phyloP scores from a whole-genome alignment of 371 early-diverging fungal genomes.

The Actinomortierella ambigua region DNA sequence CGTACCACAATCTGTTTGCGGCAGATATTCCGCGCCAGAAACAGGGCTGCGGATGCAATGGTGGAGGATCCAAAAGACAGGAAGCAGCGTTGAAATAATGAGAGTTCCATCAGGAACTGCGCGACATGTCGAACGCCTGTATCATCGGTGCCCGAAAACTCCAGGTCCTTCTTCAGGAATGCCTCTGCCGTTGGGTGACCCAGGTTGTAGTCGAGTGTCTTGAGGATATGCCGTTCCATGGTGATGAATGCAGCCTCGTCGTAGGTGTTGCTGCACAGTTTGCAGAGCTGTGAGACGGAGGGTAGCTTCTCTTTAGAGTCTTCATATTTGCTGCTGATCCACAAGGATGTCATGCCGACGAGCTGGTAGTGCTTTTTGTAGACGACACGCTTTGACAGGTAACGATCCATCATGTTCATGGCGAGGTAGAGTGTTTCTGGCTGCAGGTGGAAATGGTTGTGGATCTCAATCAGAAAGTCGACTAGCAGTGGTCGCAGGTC shows the following conservation, averaged over 20 bases:
- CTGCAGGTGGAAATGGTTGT: constrained; percentile 64
- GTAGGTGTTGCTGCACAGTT: constrained; percentile 39
- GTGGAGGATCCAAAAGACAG: constrained; percentile 44
- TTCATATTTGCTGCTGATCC: constrained; percentile 44
- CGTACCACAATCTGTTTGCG: constrained; percentile 32
- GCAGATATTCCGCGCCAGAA: constrained; percentile 40
- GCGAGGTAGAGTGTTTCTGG: constrained; percentile 76
- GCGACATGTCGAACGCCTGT: constrained; percentile 26
- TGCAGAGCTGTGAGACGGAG: constrained; percentile 41
- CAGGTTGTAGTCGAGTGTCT: constrained; percentile 37
- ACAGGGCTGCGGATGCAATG: constrained; percentile 38
- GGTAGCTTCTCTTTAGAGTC: constrained; percentile 42
- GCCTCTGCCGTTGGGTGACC: constrained; percentile 47
- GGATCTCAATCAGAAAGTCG: constrained; percentile 74
- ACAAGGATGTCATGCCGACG: constrained; percentile 45
- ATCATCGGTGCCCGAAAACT: constrained; percentile 35
- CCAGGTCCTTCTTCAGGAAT: constrained; percentile 43
- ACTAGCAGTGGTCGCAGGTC: constrained; percentile 64
- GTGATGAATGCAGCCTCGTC: constrained; percentile 44
- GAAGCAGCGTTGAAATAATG: constrained; percentile 44
- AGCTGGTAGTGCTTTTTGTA: constrained; percentile 47
- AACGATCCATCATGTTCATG: constrained; percentile 73
- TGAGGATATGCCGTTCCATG: constrained; percentile 46
- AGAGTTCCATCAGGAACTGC: constrained; percentile 45
- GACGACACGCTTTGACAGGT: constrained; percentile 48